Evolutionary conservation across 805 yeast species (phyloP).

Genomic region (Metschnikowia aberdeeniae): DNA sequence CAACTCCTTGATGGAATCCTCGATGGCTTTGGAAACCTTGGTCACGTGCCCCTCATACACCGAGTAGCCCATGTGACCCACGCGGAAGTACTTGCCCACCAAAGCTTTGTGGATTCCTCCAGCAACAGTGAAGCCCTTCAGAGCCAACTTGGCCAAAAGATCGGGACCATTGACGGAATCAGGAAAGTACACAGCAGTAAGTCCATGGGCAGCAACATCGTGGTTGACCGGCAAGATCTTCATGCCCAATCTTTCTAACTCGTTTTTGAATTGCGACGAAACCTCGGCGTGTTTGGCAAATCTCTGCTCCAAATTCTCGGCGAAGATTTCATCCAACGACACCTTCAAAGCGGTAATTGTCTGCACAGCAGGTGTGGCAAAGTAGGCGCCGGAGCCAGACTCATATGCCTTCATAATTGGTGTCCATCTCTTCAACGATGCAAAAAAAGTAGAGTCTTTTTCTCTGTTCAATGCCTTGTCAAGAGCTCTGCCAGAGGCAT

Average conservation of each 20-base stretch:
- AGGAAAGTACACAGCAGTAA: conserved; percentile 82
- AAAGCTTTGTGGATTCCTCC: conserved; percentile 86
- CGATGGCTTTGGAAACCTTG: conserved; percentile 29
- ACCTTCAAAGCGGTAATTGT: conserved; percentile 74
- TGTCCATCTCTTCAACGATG: conserved; percentile 77
- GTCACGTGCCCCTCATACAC: conserved; percentile 42
- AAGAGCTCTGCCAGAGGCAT: conserved; percentile 73
- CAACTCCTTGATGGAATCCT: conserved; percentile 22
- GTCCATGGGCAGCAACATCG: conserved; percentile 75
- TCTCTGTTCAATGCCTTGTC: conserved; percentile 48
- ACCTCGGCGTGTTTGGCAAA: conserved; percentile 58
- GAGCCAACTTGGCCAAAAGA: conserved; percentile 52
- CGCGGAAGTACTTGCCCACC: conserved; percentile 78
- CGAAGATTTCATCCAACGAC: conserved; percentile 68
- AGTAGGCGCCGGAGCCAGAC: conserved; percentile 72
- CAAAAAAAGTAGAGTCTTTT: conserved; percentile 55
- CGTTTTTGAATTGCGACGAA: conserved; percentile 62
- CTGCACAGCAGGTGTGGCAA: conserved; percentile 97
- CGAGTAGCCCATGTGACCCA: conserved; percentile 94
- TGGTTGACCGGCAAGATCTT: conserved; percentile 59
- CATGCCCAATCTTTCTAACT: conserved; percentile 56
- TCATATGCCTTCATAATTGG: conserved; percentile 89
- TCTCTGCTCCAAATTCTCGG: conserved; percentile 52
- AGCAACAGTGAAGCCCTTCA: conserved; percentile 72
- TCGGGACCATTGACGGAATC: conserved; percentile 67